Base-by-base conservation (phyloP, 140 eudicot species). In the Oenanthe javanica region DNA sequence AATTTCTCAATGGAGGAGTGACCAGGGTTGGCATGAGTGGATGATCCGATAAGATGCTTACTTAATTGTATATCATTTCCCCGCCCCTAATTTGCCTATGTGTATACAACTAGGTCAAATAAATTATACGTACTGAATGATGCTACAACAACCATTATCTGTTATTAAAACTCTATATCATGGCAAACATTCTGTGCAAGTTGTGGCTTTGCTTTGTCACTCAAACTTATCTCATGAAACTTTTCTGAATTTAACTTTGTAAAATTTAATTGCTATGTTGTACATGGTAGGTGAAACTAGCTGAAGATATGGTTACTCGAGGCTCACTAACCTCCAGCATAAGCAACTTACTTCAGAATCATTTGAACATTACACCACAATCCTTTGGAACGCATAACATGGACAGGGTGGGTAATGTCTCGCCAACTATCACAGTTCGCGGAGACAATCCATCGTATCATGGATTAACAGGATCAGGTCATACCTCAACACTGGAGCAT, bases 221-320 rank as follows among this genome's bases (percentile, higher is more conserved):
- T 75, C 6, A 75, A 74, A 10, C 12, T 36, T 49, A 11, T 49
- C 55, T 51, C 55, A 13, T 51, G 55, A 18, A 14, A 52, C 19
- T 52, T 59, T n/a, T 61, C 38, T 25, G 16, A 23, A 23, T 63
- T 36, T 8, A 11, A 23, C 16, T 69, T 13, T 14, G n/a, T 16
- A 42, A 42, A 5, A 18, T 5, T 15, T 4, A 70, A 31, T 13
- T 55, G 31, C 36, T 18, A 19, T 36, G 52, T 2, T 57, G 47
- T 79, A 19, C 0, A 72, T 15, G 80, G 21, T 87, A 94, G 98
- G 99, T 94, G 88, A 94, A 94, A 77, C 83, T 94, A 77, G 97
- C 97, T 46, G 99, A 94, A 81, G 99, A 92, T 82, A 84, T 88
- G 96, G 90, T 92, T 10, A 82, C 96, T 21, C 89, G 97, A 79